Base-by-base conservation (phyloP, 495 filamentous ascomycete species). In the Xylaria acuta region DNA sequence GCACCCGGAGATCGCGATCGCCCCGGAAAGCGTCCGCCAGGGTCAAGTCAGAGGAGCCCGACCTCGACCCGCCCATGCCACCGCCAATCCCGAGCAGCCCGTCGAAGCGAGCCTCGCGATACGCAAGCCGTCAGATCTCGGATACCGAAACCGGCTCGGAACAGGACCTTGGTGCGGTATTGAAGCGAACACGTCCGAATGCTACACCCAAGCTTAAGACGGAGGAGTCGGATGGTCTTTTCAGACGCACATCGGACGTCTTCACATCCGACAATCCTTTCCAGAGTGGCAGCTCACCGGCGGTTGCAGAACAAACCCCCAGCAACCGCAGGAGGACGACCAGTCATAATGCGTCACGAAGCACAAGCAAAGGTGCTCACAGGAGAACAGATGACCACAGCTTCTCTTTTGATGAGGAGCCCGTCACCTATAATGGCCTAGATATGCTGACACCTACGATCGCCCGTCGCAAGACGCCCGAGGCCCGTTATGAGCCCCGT, bases 251-350 rank as follows among this genome's bases (percentile, higher is more conserved):
- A 20, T 82, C 81, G 6, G 81, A 82, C 75, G 87, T 92, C 71
- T 97, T 98, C 81, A 92, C 90, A 41, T 84, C 88, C 75, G 94
- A 98, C 60, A 99, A 99, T 76, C 95, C 96, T 1, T 99, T 99
- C 76, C 96, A 99, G 79, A 96, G 93, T 76, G 94, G 94, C 18
- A 82, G 84, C 69, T 86, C 85, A 45, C 80, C 83, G 0, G 51
- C 76, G 1, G 49, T 75, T 8, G 16, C 70, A 3, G 69, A 82
- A 14, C 83, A 81, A 73, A 84, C 83, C 1, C 83, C 85, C 18
- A 80, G 75, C 72, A 78, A 79, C 68, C 81, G 81, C 36, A 78
- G 81, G 72, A 82, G 80, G 70, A 84, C 82, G 11, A 74, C 74
- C 25, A 82, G 73, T 14, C 43, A 72, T 49, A 78, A 80, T 30